These are phyloP conservation scores for Trypanosoma mega DNA, from an alignment of 208 protist genomes.

Conservation along the genomic window DNA sequence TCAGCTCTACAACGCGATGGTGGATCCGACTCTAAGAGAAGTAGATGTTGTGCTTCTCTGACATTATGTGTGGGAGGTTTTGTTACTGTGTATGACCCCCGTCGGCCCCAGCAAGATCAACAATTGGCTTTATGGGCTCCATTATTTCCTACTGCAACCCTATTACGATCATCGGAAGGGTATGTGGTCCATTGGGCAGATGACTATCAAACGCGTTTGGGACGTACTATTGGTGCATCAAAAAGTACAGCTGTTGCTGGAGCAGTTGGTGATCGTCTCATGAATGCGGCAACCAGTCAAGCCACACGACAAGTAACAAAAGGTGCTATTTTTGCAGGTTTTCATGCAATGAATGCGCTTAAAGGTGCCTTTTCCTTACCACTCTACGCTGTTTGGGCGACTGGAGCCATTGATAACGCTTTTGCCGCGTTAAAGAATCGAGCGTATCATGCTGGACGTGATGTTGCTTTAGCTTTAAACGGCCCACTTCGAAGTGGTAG, in stretches of 20 bases:
- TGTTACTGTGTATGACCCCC: conserved; percentile 65
- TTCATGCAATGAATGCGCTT: conserved; percentile 67
- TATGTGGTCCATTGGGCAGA: conserved; percentile 85
- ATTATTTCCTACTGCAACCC: conserved; percentile 31
- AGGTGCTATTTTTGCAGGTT: conserved; percentile 61
- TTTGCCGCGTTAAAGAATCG: conserved; percentile 75
- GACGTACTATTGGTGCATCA: conserved; percentile 57
- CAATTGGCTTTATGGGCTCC: conserved; percentile 76
- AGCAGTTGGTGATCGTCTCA: conserved; percentile 31
- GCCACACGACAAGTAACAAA: conserved; percentile 55
- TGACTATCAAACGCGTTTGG: conserved; percentile 63
- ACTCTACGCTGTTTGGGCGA: conserved; percentile 73
- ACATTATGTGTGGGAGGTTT: conserved; percentile 79
- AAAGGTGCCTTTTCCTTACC: conserved; percentile 68
- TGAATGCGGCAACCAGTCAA: conserved; percentile 33
- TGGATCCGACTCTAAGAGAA: conserved; percentile 24
- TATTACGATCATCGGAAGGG: conserved; percentile 50
- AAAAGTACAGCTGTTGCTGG: conserved; percentile 38
- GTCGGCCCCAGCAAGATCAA: conserved; percentile 71
- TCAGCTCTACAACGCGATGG: conserved; percentile 51
- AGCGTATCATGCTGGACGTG: conserved; percentile 66
- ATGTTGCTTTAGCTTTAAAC: conserved; percentile 74
- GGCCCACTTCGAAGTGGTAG: conserved; percentile 59
- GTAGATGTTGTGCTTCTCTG: conserved; percentile 43
- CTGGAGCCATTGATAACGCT: conserved; percentile 84